Percentiles rank a stretch among this genome's conserved stretches.
Evolutionary conservation across 2,329 filamentous ascomycete genomes (phyloP).

Genomic region (Pseudogymnoascus pannorum): DNA sequence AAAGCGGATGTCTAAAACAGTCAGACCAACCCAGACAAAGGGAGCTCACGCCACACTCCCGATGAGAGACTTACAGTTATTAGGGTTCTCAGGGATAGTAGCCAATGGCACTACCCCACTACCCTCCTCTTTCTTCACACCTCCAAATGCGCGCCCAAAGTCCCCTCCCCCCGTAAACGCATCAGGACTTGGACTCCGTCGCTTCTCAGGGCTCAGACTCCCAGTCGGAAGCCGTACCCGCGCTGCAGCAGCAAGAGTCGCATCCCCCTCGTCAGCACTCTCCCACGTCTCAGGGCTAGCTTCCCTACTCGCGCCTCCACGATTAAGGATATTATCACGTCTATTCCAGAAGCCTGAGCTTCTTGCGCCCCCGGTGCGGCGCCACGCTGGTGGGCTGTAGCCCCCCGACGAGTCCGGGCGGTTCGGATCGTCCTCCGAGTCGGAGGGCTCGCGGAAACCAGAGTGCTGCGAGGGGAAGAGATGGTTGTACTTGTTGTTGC

Average conservation of each 20-base stretch:
- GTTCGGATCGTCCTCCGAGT: slow-evolving; percentile 30
- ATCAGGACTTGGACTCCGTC: slow-evolving; percentile 47
- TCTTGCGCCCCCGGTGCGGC: slow-evolving; percentile 37
- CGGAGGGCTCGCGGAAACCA: slow-evolving; percentile 48
- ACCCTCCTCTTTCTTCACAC: slow-evolving; percentile 24
- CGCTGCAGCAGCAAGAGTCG: slow-evolving; percentile 23
- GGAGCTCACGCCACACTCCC: neutral
- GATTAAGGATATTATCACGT: slow-evolving; percentile 42
- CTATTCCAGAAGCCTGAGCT: slow-evolving; percentile 41
- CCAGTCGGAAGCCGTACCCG: slow-evolving; percentile 38
- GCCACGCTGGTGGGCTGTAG: slow-evolving; percentile 61
- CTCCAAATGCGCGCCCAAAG: slow-evolving; percentile 31
- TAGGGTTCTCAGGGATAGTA: slow-evolving; percentile 29
- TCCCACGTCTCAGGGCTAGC: slow-evolving; percentile 50
- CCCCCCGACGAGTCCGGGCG: slow-evolving; percentile 39
- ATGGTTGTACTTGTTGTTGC: slow-evolving; percentile 16
- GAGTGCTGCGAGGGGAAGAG: slow-evolving; percentile 50
- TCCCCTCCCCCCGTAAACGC: slow-evolving; percentile 30
- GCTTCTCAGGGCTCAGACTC: slow-evolving; percentile 49
- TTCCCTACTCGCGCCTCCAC: slow-evolving; percentile 44
- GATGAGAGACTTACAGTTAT: slow-evolving; percentile 41
- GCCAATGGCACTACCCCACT: slow-evolving; percentile 10
- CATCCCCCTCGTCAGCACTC: slow-evolving; percentile 41
- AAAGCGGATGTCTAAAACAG: slow-evolving; percentile 69
- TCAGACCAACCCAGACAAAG: neutral